These are phyloP conservation scores for Pichia nanzhaoensis DNA, from an alignment of 805 yeast species.

Conservation along the genomic window DNA sequence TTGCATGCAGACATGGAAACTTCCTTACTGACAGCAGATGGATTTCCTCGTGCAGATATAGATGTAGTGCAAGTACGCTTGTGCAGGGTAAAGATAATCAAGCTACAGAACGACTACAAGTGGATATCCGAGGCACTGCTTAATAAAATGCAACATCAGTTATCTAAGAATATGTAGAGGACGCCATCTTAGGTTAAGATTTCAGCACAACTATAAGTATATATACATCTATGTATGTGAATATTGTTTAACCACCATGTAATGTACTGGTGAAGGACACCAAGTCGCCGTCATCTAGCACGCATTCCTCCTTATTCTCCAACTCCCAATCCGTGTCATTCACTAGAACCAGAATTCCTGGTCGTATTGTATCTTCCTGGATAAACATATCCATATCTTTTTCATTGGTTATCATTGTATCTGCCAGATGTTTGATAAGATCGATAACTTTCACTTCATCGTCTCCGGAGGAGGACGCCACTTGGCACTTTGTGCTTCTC, in stretches of 20 bases:
- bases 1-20: conserved; percentile 48
- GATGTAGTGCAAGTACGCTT: conserved; percentile 67
- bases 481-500: conserved; percentile 28
- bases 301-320: conserved; percentile 80
- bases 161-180: conserved; percentile 3
- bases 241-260: conserved; percentile 70
- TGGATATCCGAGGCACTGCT: conserved; percentile 38
- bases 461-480: conserved; percentile 8
- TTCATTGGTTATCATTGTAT: conserved; percentile 49
- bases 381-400: conserved; percentile 69
- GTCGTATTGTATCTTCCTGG: conserved; percentile 76
- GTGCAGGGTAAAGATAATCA: conserved; percentile 55
- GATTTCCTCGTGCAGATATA: conserved; percentile 79
- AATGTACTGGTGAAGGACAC: conserved; percentile 87
- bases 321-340: conserved; percentile 97
- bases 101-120: conserved; percentile 64
- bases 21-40: conserved; percentile 59
- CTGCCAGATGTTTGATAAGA: conserved; percentile 48
- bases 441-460: conserved; percentile 36
- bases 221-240: too few relatives aligned
- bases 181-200: too few relatives aligned
- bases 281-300: conserved; percentile 67
- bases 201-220: too few relatives aligned
- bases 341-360: conserved; percentile 86
- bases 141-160: conserved; percentile 39